phyloP scores from a whole-genome alignment of 345 rosid species.

The Salix udensis region DNA sequence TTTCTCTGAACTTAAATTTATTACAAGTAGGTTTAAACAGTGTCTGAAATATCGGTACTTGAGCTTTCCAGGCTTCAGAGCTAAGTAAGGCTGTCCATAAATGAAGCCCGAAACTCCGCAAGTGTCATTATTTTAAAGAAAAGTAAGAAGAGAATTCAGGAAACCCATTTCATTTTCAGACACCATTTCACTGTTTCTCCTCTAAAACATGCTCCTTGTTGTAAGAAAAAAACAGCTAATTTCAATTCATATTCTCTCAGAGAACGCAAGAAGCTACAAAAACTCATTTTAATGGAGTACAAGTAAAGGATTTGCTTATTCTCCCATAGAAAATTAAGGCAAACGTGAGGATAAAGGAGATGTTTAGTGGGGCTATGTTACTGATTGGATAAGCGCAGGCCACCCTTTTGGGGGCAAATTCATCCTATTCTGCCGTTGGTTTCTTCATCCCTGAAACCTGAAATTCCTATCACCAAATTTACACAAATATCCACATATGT shows the following conservation, averaged over 20 bases:
- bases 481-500: not conserved
- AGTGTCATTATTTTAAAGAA: too few relatives aligned
- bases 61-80: not conserved
- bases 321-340: not conserved
- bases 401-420: not conserved
- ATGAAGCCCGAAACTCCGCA: too few relatives aligned
- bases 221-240: too few relatives aligned
- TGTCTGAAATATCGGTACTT: not conserved
- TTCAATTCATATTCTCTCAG: too few relatives aligned
- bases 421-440: slow-evolving; percentile 2
- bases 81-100: not conserved
- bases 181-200: too few relatives aligned
- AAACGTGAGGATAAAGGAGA: slow-evolving; percentile 17
- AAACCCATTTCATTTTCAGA: too few relatives aligned
- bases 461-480: not conserved
- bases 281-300: too few relatives aligned
- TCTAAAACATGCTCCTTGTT: too few relatives aligned
- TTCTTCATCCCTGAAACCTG: slow-evolving; percentile 15
- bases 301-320: not conserved
- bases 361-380: slow-evolving; percentile 21
- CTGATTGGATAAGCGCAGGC: slow-evolving; percentile 2
- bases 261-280: too few relatives aligned
- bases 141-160: too few relatives aligned
- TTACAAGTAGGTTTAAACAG: too few relatives aligned
- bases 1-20: too few relatives aligned